A percentile compares a stretch with the other conserved stretches of the same genome.
Conservation (phyloP, 1,284 basidiomycete genomes). For the Trichosporon coremiiforme region DNA sequence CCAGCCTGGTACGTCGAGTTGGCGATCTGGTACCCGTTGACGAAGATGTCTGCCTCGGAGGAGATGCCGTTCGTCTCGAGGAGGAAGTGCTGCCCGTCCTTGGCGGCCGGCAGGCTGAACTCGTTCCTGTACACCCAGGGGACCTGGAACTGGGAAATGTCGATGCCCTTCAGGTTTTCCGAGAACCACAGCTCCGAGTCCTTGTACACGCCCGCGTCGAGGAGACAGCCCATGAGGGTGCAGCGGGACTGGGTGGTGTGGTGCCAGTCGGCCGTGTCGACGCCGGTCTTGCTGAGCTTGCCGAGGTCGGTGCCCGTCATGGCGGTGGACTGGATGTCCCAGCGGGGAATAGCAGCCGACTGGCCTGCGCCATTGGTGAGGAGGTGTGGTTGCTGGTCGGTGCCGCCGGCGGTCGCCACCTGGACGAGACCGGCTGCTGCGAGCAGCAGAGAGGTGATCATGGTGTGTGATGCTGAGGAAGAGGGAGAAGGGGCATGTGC, state of each 20-base stretch:
- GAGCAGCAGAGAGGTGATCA: conserved; percentile 9
- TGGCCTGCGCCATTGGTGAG: neutral
- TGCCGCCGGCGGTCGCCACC: neutral
- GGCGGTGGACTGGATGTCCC: conserved; percentile 1
- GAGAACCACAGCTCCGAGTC: conserved; percentile 8
- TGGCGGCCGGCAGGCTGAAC: neutral
- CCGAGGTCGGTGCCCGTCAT: neutral
- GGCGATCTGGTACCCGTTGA: neutral
- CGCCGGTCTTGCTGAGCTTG: neutral
- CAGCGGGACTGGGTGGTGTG: neutral
- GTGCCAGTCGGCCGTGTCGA: neutral
- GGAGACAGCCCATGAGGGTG: conserved; percentile 7
- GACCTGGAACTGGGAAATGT: neutral
- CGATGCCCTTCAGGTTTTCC: neutral
- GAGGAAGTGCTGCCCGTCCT: conserved; percentile 1
- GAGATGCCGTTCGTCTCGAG: conserved; percentile 3
- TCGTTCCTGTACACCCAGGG: conserved; percentile 12
- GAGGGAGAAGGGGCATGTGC: neutral
- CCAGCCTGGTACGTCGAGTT: neutral
- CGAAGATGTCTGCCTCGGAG: neutral
- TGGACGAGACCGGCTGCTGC: conserved; percentile 7
- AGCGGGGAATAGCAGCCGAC: neutral
- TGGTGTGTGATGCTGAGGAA: conserved; percentile 5
- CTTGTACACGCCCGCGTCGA: neutral
- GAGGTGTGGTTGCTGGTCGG: neutral